Evolutionary conservation across 1,139 yeast genomes (phyloP), one percentile per base, ranked within the genome.

Genomic region (Hyphopichia fennica): DNA sequence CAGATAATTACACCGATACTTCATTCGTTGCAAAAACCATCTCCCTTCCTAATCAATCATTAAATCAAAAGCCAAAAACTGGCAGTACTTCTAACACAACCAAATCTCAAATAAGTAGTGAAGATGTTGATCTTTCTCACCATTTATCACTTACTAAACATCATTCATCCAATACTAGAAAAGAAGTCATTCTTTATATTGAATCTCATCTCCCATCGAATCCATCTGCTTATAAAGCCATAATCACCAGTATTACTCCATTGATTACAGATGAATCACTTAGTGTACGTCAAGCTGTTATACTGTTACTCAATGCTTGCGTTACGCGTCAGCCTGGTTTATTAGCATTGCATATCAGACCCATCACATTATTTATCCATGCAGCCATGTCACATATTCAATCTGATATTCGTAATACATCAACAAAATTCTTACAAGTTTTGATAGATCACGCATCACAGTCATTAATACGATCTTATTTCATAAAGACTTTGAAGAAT

Each of bases 351-450:
- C 95, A 91, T 62, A 73, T 84, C 39, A 72, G 82, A 25, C 68
- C 84, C 6, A 63, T 91, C 3, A 75, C 87, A 28, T 69, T 93
- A 27, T 91, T 87, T 58, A 74, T 91, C n/a, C 87, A 87, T 54
- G 84, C 95, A 41, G 95, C 96, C 13, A 93, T 93, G 98, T 87
- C 98, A 15, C 97, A 93, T 58, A 85, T 93, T 36, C 78, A 77
- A 31, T 84, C 91, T 0, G 82, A 81, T 8, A 81, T 90, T 32
- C 77, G 95, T 38, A 78, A 79, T 41, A 86, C 84, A 49, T 80
- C 95, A 4, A 79, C 93, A 0, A 75, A 74, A 44, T 84, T 83
- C 50, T 65, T 90, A 29, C 69, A 69, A 29, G 68, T 83, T 4
- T 57, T 88, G 40, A 60, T 88, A 17, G 71, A 71, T 33, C 48